Percentiles rank a stretch among this genome's conserved stretches.
phyloP scores from a whole-genome alignment of 2,329 filamentous ascomycete species.

The Pestalotiopsis fici region DNA sequence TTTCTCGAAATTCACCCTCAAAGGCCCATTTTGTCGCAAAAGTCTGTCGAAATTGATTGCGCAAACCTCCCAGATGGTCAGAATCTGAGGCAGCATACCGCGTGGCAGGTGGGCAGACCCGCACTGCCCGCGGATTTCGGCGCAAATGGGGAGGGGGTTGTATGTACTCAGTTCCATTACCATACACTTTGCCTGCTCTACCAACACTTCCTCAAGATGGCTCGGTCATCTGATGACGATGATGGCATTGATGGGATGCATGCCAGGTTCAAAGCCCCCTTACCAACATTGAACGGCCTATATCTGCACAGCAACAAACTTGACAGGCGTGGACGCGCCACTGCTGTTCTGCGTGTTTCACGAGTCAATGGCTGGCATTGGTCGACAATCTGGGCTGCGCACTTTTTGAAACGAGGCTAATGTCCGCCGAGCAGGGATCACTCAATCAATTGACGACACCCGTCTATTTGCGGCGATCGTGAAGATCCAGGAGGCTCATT shows the following conservation, averaged over 20 bases:
- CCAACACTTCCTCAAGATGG: too few relatives aligned
- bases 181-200: too few relatives aligned
- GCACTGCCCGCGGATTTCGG: too few relatives aligned
- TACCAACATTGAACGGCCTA: neutral
- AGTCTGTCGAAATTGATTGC: neutral
- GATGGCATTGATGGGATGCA: neutral
- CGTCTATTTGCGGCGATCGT: constrained; percentile 1
- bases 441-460: constrained; percentile 6
- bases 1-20: neutral
- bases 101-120: neutral
- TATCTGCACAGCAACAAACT: neutral
- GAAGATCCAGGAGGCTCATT: constrained; percentile 2
- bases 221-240: neutral
- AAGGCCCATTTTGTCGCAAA: neutral
- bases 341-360: neutral
- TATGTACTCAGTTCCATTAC: too few relatives aligned
- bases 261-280: neutral
- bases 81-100: neutral
- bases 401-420: constrained; percentile 3
- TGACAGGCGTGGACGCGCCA: constrained; percentile 1
- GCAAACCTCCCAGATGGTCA: neutral
- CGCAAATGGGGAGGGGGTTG: too few relatives aligned
- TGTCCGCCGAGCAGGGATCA: constrained; percentile 1
- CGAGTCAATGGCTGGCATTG: neutral
- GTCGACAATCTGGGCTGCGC: neutral